Base-by-base conservation (phyloP, 345 rosid genomes). In the Linum trigynum region DNA sequence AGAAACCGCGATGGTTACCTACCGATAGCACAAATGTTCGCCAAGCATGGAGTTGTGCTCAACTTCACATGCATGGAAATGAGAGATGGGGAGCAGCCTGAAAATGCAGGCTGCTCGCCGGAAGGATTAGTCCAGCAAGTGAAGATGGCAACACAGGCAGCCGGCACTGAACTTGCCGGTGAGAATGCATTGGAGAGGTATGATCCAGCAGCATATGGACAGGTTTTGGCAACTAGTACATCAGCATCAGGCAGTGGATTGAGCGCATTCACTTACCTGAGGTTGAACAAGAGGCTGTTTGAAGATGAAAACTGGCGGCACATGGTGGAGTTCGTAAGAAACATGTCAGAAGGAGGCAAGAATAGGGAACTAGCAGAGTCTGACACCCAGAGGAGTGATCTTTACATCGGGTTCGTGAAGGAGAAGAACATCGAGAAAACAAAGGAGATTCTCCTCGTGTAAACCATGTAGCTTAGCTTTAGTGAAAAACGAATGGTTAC, bases 261-360 rank as follows among this genome's bases (percentile, higher is more conserved):
- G 75, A 77, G 81, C 57, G 96, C 96, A 64, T 90, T 94, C 75
- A 94, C 99, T 5, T 94, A 81, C 71, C 72, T 90, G 76, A 79
- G 99, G 74, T 74, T 90, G 92, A 90, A 88, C 67, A 94, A 84
- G 83, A 77, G 74, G 80, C 77, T 90, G 84, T 88, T 94, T 39
- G 97, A 90, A 59, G 96, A 79, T 45, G 85, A 81, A 15, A 90
- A 88, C 55, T 90, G 99, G 99, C 77, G 83, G 69, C 73, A 86
- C 71, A 51, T 88, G 16, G 97, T 82, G 45, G 89, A 86, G 78
- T 94, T 90, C 72, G 92, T 85, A 62, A 84, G 72, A 72, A 82
- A 76, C 84, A 90, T 90, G 96, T 80, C 86, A 57, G 88, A 82
- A 70, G 88, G 86, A 48, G 86, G 96, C 37, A 74, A 80, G 66